Base-by-base conservation (phyloP, 805 yeast species). In the Kuraishia cidri region DNA sequence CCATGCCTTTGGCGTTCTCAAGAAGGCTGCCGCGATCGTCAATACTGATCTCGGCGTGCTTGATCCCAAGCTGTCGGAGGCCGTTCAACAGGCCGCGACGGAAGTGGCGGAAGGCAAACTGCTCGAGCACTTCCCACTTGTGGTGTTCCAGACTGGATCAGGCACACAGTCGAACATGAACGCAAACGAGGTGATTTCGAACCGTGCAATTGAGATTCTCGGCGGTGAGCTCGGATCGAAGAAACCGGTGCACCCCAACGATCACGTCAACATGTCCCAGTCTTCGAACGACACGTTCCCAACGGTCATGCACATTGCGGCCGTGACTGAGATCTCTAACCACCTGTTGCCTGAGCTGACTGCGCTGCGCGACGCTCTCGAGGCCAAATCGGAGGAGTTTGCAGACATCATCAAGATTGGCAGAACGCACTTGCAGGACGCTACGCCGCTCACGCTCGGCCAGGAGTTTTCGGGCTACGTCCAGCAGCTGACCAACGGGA, bases 231-330 rank as follows among this genome's bases (percentile, higher is more conserved):
- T 81, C 52, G 98, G 98, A 40, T 79, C 95, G 41, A 92, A 92
- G 69, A 71, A 64, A 42, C 95, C 95, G 21, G 95, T 92, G 35
- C 98, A 92, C 64, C 98, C 98, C 44, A 92, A 92, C 64, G 97
- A 92, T 62, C 97, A 92, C 64, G 94, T 88, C 51, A 92, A 92
- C 72, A 88, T 86, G 85, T 84, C 96, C 13, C 97, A 92, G 66
- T 85, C 95, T n/a, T 86, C 96, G 30, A 92, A 92, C 60, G 98
- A 92, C 64, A 92, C 97, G 35, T 92, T 92, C 83, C 98, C 98
- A 46, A 88, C 98, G 24, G 98, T 90, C 36, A 92, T 92, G 98
- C 98, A 92, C 68, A 90, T 92, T 62, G 97, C 98, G 36, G 96
- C 97, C 13, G 96, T 88, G 42, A 73, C 82, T 27, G 95, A 90